Percentiles rank a stretch among this genome's conserved stretches.
phyloP scores from a whole-genome alignment of 2,329 filamentous ascomycete species.

The Dactylonectria estremocensis region DNA sequence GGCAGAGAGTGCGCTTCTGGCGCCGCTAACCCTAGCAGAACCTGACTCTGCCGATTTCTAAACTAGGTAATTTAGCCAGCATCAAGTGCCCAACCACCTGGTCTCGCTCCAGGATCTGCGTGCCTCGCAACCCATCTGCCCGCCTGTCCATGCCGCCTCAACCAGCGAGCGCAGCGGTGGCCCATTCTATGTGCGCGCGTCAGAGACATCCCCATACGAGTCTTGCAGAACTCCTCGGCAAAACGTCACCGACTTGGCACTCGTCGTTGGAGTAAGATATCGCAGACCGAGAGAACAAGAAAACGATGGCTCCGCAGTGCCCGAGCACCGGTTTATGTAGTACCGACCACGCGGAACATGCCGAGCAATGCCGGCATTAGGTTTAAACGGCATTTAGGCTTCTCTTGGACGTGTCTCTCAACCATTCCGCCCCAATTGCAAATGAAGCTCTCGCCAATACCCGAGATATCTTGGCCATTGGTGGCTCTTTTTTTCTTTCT shows the following conservation, averaged over 20 bases:
- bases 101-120: constrained; percentile 4
- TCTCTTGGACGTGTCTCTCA: neutral
- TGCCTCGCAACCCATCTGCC: constrained; percentile 14
- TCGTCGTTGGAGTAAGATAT: neutral
- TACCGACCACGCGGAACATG: neutral
- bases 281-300: neutral
- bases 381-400: neutral
- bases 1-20: neutral
- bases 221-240: neutral
- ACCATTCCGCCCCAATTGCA: neutral
- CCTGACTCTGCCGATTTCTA: constrained; percentile 10
- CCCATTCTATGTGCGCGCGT: neutral
- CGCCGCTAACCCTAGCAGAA: neutral
- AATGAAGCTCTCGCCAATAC: neutral
- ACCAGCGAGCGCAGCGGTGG: neutral
- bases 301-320: neutral
- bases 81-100: neutral
- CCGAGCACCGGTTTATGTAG: neutral
- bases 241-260: neutral
- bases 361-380: neutral
- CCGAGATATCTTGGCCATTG: neutral
- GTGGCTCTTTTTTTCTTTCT: no score
- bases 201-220: constrained; percentile 12
- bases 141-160: constrained; percentile 7
- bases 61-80: constrained; percentile 3